Conservation (phyloP, 257 asterid species). For the Cynanchum wilfordii region DNA sequence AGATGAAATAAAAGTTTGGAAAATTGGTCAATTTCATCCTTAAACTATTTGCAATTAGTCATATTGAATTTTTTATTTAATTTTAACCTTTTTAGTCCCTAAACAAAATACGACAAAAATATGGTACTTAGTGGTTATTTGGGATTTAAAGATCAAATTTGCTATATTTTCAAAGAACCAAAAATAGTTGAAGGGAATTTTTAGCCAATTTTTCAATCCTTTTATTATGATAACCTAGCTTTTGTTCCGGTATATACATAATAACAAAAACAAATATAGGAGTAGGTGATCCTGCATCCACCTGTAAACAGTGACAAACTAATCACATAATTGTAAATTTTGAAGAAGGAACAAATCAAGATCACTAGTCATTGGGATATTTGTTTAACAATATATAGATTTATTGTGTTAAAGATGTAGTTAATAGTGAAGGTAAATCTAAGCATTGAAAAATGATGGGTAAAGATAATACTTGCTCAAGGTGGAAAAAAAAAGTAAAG, state of each 20-base stretch:
- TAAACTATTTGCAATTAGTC: no score
- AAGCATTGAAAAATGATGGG: not conserved
- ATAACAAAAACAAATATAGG: not conserved
- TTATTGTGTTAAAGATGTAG: not conserved
- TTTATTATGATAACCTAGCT: not conserved
- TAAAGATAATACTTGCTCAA: not conserved
- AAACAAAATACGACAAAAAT: no score
- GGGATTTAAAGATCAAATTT: no score
- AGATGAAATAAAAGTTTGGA: no score
- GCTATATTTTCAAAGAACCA: no score
- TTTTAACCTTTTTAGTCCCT: no score
- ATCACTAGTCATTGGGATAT: not conserved
- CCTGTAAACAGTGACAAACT: not conserved
- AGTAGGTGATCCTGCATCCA: not conserved
- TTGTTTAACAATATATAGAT: no score
- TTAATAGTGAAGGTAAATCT: not conserved
- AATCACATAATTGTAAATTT: not conserved
- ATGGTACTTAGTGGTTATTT: no score
- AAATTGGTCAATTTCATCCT: no score
- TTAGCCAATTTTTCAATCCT: not conserved
- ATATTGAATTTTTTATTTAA: no score
- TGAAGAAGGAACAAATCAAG: not conserved
- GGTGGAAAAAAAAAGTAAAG: not conserved
- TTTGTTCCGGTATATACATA: not conserved
- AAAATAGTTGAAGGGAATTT: no score